Evolutionary conservation across 2,329 filamentous ascomycete species (phyloP).

Genomic region (Leptographium wingfieldii): DNA sequence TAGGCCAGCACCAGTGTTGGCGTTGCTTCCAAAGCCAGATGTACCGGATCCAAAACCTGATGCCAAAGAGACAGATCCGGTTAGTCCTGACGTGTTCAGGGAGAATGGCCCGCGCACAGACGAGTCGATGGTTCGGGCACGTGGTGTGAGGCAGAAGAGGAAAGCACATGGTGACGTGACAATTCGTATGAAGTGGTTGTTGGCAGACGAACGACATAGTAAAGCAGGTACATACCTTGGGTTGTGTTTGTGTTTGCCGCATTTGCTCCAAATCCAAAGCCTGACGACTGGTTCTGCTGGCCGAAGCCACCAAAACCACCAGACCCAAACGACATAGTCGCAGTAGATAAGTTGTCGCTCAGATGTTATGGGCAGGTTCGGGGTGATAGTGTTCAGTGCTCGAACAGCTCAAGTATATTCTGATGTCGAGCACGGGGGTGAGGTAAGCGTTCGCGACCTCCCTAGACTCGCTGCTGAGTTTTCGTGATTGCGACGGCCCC

Average conservation of each 20-base stretch:
- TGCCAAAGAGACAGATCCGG: constrained; percentile 6
- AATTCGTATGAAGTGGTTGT: background rate
- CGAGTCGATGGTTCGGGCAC: constrained; percentile 1
- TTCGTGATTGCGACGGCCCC: background rate
- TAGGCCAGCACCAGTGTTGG: constrained; percentile 27
- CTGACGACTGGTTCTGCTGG: constrained; percentile 36
- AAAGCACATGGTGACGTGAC: background rate
- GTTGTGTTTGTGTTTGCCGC: constrained; percentile 27
- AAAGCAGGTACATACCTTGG: constrained; percentile 37
- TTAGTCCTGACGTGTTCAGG: constrained; percentile 12
- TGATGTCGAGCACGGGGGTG: background rate
- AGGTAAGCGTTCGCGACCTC: background rate
- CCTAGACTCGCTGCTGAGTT: background rate
- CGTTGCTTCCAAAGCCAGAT: constrained; percentile 23
- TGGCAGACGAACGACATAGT: background rate
- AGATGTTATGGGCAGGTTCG: background rate
- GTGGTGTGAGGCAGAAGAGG: constrained; percentile 9
- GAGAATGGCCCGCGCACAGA: background rate
- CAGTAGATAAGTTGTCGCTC: background rate
- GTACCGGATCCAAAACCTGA: constrained; percentile 24
- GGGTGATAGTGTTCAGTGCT: background rate
- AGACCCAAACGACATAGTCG: constrained; percentile 41
- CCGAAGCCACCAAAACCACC: constrained; percentile 47
- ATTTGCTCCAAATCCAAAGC: constrained; percentile 44
- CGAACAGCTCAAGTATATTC: background rate